A percentile compares a stretch with the other conserved stretches of the same genome.
These are phyloP conservation scores for Pichia sporocuriosa DNA, from an alignment of 805 yeast genomes.

Conservation along the genomic window DNA sequence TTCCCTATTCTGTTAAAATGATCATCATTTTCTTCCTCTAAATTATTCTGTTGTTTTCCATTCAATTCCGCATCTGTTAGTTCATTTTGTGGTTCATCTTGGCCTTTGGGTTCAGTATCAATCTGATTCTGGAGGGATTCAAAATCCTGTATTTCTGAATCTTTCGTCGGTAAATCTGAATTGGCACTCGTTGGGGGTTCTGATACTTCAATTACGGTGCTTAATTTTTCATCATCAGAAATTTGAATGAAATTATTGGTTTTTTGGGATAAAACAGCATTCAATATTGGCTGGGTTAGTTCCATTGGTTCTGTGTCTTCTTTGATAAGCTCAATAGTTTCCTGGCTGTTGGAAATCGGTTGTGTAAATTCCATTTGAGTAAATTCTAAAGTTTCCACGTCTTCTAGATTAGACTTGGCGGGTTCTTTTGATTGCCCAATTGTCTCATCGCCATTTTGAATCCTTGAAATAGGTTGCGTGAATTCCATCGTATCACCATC, in stretches of 20 bases:
- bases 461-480: constrained; percentile 1
- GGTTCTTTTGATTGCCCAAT: too few species aligned
- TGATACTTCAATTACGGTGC: constrained; percentile 9
- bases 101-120: too few species aligned
- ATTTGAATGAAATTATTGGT: background rate
- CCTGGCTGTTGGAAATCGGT: background rate
- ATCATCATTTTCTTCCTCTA: background rate
- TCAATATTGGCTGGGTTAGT: background rate
- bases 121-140: too few species aligned
- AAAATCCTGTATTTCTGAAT: too few species aligned
- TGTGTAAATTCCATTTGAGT: background rate
- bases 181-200: constrained; percentile 7
- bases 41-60: background rate
- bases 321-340: background rate
- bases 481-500: constrained; percentile 7
- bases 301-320: background rate
- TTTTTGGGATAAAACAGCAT: background rate
- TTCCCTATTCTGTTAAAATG: background rate
- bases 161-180: too few species aligned
- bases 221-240: background rate
- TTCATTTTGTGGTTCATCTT: too few species aligned
- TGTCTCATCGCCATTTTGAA: too few species aligned
- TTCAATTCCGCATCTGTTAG: background rate
- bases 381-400: background rate
- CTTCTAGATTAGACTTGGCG: too few species aligned